phyloP scores from a whole-genome alignment of 306 rosid genomes.

The Pterocarpus macrocarpus region DNA sequence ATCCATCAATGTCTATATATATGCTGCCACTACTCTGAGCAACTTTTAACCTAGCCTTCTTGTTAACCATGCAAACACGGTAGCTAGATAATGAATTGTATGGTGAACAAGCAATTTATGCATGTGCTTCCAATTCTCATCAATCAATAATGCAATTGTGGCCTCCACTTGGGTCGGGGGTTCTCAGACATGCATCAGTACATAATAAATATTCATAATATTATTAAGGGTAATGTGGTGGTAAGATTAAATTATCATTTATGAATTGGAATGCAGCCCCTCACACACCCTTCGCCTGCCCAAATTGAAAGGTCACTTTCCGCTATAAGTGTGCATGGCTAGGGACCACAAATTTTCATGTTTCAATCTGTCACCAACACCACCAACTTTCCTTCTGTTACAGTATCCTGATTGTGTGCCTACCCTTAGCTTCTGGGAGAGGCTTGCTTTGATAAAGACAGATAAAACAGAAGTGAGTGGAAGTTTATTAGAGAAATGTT shows the following conservation, averaged over 20 bases:
- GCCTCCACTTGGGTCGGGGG: background rate
- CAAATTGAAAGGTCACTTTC: slow-evolving; percentile 70
- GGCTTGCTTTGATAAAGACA: slow-evolving; percentile 26
- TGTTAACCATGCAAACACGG: no score
- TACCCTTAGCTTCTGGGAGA: background rate
- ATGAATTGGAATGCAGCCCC: slow-evolving; percentile 35
- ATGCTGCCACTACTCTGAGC: no score
- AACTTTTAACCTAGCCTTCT: no score
- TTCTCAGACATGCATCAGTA: background rate
- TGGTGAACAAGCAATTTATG: background rate
- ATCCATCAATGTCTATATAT: no score
- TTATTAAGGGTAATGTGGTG: background rate
- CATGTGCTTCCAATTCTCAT: background rate
- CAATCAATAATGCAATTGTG: background rate
- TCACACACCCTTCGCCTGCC: slow-evolving; percentile 39
- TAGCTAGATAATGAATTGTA: no score
- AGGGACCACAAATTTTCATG: slow-evolving; percentile 55
- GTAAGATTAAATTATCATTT: slow-evolving; percentile 37
- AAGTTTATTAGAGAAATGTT: background rate
- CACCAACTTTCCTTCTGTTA: slow-evolving; percentile 21
- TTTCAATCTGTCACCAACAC: slow-evolving; percentile 51
- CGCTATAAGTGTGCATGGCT: slow-evolving; percentile 60
- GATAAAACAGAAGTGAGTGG: background rate
- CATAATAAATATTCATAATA: background rate
- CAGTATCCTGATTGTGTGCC: background rate